These are phyloP conservation scores for Poteriospumella lacustris DNA, from an alignment of 108 stramenopile species.

Conservation along the genomic window DNA sequence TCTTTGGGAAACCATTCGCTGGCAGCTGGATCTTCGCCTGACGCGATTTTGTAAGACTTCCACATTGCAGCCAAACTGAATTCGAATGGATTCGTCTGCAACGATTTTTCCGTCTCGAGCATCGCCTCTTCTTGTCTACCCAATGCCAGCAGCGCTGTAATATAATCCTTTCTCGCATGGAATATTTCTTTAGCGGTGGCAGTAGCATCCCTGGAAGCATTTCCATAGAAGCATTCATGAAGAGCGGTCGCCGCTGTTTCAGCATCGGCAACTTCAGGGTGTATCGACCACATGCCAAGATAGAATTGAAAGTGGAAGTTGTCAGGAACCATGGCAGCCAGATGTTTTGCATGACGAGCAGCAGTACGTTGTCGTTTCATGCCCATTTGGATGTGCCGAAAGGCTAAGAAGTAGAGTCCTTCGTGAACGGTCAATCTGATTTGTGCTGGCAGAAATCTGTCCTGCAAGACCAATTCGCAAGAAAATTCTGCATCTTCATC, in stretches of 20 bases:
- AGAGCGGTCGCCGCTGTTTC: neutral
- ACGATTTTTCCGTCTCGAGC: too few species aligned
- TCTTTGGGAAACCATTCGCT: too few species aligned
- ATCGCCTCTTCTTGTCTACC: neutral
- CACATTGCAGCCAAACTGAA: neutral
- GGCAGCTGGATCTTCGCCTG: too few species aligned
- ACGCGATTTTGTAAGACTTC: too few species aligned
- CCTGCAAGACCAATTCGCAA: slow-evolving; percentile 16
- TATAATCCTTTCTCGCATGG: slow-evolving; percentile 11
- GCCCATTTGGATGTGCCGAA: slow-evolving; percentile 15
- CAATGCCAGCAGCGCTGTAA: neutral
- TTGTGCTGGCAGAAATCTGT: slow-evolving; percentile 16
- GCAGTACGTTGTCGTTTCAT: neutral
- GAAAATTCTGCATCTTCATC: slow-evolving; percentile 25
- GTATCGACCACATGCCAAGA: neutral
- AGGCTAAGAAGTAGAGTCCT: neutral
- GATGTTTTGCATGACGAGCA: neutral
- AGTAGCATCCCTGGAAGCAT: neutral
- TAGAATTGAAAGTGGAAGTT: neutral
- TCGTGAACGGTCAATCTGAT: slow-evolving; percentile 23
- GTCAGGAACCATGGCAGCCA: neutral
- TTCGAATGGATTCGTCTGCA: neutral
- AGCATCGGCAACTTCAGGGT: neutral
- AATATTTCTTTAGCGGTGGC: neutral
- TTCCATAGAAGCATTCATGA: neutral